A percentile compares a stretch with the other conserved stretches of the same genome.
Conservation (phyloP, 306 rosid genomes). For the Medicago lupulina region DNA sequence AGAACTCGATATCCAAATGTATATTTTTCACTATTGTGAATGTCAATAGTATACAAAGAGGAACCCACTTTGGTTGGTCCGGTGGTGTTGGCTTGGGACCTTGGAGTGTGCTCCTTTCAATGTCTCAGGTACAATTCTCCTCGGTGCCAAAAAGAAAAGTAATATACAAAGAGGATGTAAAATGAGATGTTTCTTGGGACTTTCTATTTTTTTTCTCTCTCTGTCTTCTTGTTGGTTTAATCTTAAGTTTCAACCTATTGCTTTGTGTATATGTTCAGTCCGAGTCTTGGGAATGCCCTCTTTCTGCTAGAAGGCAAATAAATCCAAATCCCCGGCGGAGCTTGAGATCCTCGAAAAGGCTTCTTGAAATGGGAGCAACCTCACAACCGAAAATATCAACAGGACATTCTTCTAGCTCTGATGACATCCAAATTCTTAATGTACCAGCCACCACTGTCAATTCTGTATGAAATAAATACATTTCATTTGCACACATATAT, state of each 20-base stretch:
- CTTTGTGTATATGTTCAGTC: constrained; percentile 30
- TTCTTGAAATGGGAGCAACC: neutral
- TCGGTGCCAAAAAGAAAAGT: too few relatives aligned
- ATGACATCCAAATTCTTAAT: neutral
- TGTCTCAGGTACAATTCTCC: too few relatives aligned
- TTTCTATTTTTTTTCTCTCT: too few relatives aligned
- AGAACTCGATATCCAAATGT: neutral
- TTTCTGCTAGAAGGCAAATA: neutral
- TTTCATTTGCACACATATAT: too few relatives aligned
- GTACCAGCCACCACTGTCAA: neutral
- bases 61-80: too few relatives aligned
- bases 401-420: neutral
- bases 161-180: neutral
- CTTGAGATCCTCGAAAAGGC: constrained; percentile 33
- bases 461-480: neutral
- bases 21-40: neutral
- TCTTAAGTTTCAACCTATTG: constrained; percentile 31
- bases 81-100: too few relatives aligned
- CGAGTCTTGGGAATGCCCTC: constrained; percentile 23
- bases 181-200: too few relatives aligned
- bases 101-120: too few relatives aligned
- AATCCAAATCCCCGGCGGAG: constrained; percentile 11
- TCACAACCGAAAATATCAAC: neutral
- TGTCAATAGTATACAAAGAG: neutral
- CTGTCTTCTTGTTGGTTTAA: constrained; percentile 1